Evolutionary conservation across 2,329 filamentous ascomycete species (phyloP), one percentile per base, ranked within the genome.

Genomic region (Calonectria honghensis): DNA sequence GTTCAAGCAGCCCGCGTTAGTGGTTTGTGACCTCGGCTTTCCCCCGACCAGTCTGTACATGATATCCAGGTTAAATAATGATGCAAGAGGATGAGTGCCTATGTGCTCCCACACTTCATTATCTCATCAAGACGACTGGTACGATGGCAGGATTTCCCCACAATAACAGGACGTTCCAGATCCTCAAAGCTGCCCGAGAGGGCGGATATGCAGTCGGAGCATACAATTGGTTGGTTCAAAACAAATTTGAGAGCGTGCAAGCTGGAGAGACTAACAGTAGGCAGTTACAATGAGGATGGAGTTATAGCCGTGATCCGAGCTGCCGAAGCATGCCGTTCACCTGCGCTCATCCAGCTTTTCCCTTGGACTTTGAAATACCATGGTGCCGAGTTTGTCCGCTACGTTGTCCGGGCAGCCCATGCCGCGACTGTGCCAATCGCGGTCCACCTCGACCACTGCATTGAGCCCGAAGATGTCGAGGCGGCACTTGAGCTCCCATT

Each of bases 281-380:
- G 32, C 29, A 75, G 75, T 48, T 92, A 92, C 86, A 91, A 93
- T 78, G 85, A 92, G 72, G 91, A 93, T 83, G 91, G 90, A 48
- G 91, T 93, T 73, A 85, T 93, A 6, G 91, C 90, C 2, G 90
- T 90, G 9, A 89, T 93, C 67, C 87, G 88, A 75, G 92, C 92
- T 24, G 92, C 92, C 39, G 91, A 93, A 84, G 86, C 86, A 48
- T 91, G 91, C 76, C 85, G 86, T 52, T 91, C 91, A 0, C 91
- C 92, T 0, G 87, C 91, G 18, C 92, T 93, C 83, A 91, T 93
- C 82, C 90, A 92, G 50, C 88, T 93, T 76, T 93, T 93, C 81
- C 92, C 92, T 16, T 93, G 92, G 92, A 91, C 91, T 0, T 85
- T 93, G 48, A 85, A 89, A 57, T 93, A 92, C 83, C 90, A 90